phyloP scores from a whole-genome alignment of 1,139 yeast genomes.

The Candida sanyaensis region DNA sequence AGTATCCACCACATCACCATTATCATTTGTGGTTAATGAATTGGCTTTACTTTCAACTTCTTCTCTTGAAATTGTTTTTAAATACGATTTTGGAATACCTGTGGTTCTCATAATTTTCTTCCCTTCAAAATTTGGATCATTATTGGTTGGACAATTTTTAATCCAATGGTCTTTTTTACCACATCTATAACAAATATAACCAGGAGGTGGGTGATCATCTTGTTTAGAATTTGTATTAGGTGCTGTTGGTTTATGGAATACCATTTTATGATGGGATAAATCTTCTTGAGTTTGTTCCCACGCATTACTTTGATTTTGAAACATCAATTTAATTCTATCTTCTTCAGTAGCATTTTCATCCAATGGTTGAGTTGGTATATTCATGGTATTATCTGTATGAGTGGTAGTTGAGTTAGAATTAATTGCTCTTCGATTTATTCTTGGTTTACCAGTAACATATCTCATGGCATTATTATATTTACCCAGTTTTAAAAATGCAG shows the following conservation, averaged over 20 bases:
- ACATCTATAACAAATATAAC: slow-evolving; percentile 93
- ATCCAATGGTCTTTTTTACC: slow-evolving; percentile 98
- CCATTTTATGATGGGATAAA: slow-evolving; percentile 75
- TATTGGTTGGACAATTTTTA: slow-evolving; percentile 90
- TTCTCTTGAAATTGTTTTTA: slow-evolving; percentile 67
- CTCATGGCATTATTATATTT: slow-evolving; percentile 69
- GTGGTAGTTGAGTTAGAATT: slow-evolving; percentile 19
- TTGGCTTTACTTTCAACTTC: slow-evolving; percentile 58
- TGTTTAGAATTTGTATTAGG: slow-evolving; percentile 26
- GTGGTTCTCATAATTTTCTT: slow-evolving; percentile 89
- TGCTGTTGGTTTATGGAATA: slow-evolving; percentile 50
- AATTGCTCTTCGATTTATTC: slow-evolving; percentile 45
- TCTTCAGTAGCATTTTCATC: slow-evolving; percentile 67
- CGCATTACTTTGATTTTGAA: slow-evolving; percentile 86
- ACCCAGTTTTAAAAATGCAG: slow-evolving; percentile 59
- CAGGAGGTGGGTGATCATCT: slow-evolving; percentile 89
- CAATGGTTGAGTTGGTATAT: slow-evolving; percentile 9
- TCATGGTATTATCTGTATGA: slow-evolving; percentile 18
- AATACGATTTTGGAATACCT: slow-evolving; percentile 94
- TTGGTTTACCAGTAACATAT: slow-evolving; percentile 84
- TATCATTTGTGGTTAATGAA: slow-evolving; percentile 41
- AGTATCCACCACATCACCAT: slow-evolving; percentile 55
- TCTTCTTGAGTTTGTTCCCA: slow-evolving; percentile 95
- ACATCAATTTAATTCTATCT: slow-evolving; percentile 86
- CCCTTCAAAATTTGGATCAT: slow-evolving; percentile 93